These are phyloP conservation scores for Chalciporus pseudorubinellus DNA, from an alignment of 768 basidiomycete genomes.

Conservation along the genomic window DNA sequence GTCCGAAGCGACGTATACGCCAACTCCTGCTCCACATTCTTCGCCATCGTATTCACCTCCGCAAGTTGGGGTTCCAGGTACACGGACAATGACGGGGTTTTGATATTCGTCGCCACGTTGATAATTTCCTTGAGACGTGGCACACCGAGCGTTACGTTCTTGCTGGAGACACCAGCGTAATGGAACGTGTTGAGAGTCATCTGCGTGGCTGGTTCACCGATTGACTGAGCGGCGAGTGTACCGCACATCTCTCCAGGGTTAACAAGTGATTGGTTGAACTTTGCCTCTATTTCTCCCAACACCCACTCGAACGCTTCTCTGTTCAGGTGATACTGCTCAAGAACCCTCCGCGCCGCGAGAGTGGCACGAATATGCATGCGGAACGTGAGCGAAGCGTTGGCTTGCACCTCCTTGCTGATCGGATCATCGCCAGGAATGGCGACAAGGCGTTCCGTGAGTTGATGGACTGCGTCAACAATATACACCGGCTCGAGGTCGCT, in stretches of 20 bases:
- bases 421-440: constrained; percentile 85
- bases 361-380: constrained; percentile 90
- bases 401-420: constrained; percentile 74
- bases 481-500: constrained; percentile 88
- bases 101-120: constrained; percentile 98
- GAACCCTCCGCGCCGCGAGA: constrained; percentile 80
- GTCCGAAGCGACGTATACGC: constrained; percentile 93
- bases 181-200: constrained; percentile 99
- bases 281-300: constrained; percentile 87
- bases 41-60: constrained; percentile 60
- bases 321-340: constrained; percentile 87
- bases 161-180: constrained; percentile 99
- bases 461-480: constrained; percentile 76
- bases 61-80: constrained; percentile 77
- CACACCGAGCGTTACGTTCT: constrained; percentile 99
- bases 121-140: constrained; percentile 99
- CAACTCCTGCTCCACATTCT: constrained; percentile 89
- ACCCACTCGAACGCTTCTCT: constrained; percentile 98
- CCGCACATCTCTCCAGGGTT: constrained; percentile 99
- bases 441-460: constrained; percentile 71
- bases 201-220: constrained; percentile 98
- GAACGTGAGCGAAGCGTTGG: constrained; percentile 89
- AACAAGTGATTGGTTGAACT: constrained; percentile 90
- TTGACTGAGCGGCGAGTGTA: constrained; percentile 95
- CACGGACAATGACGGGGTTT: constrained; percentile 94